A percentile compares a stretch with the other conserved stretches of the same genome.
Evolutionary conservation across 176 grass and related monocot genomes (phyloP).

Genomic region (Dactylis glomerata): DNA sequence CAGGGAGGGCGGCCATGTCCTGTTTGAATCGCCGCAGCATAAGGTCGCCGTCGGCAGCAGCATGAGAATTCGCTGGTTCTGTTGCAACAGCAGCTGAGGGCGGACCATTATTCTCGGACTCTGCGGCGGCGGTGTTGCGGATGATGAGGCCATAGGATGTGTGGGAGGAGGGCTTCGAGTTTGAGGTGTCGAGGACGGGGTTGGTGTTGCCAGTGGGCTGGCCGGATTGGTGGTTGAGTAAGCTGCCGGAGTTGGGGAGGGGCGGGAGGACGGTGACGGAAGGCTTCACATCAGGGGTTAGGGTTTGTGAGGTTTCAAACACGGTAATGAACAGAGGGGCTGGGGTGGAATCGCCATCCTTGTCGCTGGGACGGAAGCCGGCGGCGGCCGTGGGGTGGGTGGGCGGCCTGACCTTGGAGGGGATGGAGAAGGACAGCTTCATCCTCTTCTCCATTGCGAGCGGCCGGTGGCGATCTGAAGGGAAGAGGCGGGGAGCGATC

Average conservation of each 20-base stretch:
- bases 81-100: background rate
- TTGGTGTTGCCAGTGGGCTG: slow-evolving; percentile 7
- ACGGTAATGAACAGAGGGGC: slow-evolving; percentile 54
- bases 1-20: slow-evolving; percentile 58
- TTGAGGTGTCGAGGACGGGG: slow-evolving; percentile 62
- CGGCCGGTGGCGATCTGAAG: background rate
- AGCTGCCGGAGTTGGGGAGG: slow-evolving; percentile 47
- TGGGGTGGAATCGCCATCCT: background rate
- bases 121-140: background rate
- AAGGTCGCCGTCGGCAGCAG: background rate
- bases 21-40: slow-evolving; percentile 56
- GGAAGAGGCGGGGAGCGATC: background rate
- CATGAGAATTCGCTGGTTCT: background rate
- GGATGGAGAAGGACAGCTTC: slow-evolving; percentile 73
- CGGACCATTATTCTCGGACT: too few species aligned
- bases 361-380: background rate
- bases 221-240: slow-evolving; percentile 33
- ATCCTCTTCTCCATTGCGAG: slow-evolving; percentile 44
- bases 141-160: slow-evolving; percentile 49
- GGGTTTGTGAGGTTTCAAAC: slow-evolving; percentile 59
- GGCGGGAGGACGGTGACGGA: slow-evolving; percentile 40
- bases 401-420: slow-evolving; percentile 33
- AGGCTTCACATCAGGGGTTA: background rate
- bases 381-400: background rate
- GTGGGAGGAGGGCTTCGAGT: slow-evolving; percentile 19